phyloP scores from a whole-genome alignment of 768 basidiomycete genomes.

The Kwoniella mangroviensis region DNA sequence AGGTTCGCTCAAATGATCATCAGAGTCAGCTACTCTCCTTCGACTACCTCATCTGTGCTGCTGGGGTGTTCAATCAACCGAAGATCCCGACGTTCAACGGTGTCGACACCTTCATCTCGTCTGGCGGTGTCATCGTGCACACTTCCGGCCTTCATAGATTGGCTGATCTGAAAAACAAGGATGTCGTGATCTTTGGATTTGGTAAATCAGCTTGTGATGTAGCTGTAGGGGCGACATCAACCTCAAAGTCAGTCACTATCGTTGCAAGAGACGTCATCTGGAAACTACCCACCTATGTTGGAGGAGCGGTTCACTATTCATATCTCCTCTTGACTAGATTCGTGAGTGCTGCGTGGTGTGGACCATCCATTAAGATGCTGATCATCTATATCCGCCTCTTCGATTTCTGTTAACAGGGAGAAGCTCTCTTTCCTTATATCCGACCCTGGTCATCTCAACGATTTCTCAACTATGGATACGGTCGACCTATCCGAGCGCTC shows the following conservation, averaged over 20 bases:
- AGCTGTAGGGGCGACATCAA: not conserved
- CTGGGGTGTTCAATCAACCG: conserved; percentile 8
- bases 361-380: not conserved
- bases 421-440: conserved; percentile 8
- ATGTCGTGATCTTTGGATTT: conserved; percentile 7
- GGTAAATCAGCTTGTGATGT: conserved; percentile 13
- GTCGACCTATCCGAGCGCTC: not conserved
- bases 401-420: not conserved
- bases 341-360: not conserved
- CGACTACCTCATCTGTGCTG: conserved; percentile 12
- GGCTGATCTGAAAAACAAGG: not conserved
- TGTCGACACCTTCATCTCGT: not conserved
- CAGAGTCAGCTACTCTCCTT: not conserved
- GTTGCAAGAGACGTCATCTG: conserved; percentile 6
- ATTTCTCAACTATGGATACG: conserved; percentile 9
- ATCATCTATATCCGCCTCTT: not conserved
- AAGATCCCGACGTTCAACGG: not conserved
- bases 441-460: conserved; percentile 7
- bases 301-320: conserved; percentile 2
- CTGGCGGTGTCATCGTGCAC: conserved; percentile 3
- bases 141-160: conserved; percentile 7
- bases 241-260: not conserved
- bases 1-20: conserved; percentile 2
- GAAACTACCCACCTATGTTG: conserved; percentile 6
- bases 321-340: conserved; percentile 10